Evolutionary conservation across 1,139 yeast species (phyloP), one percentile per base, ranked within the genome.

Genomic region (Hyphopichia fennica): DNA sequence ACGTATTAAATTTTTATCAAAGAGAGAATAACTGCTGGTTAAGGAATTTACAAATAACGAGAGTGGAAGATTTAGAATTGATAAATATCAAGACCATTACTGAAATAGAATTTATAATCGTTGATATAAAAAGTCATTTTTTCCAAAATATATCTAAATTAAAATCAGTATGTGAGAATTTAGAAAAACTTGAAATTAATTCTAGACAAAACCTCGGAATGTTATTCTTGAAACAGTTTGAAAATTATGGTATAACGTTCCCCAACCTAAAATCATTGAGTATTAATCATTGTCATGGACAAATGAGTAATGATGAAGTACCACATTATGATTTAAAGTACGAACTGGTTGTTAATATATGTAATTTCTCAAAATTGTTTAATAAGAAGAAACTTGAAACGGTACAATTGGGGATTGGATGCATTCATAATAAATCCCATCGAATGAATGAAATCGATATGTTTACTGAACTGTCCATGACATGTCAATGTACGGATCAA

Each of bases 201-300:
- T 49, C 52, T 13, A 38, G 34, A 9, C 53, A 50, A 23, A 41
- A 46, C 25, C 37, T 45, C 20, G 40, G 49, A 11, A 33, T 49
- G 14, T 30, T 16, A 10, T 33, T 45, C 9, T 29, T 50, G 15
- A 23, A 23, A 17, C 31, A 30, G n/a, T 29, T 42, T 13, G 29
- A 38, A 15, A 32, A 38, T 14, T 35, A 31, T 7, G 39, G 23
- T 7, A 10, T 23, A 4, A 18, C 42, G n/a, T 41, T 45, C 28
- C 40, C 39, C 22, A 33, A 40, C 23, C 35, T 49, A 6, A 37
- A 20, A 4, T 30, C 32, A 14, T 33, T 50, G 5, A 25, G 29
- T 6, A 7, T 50, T 16, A 49, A 49, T 30, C 54, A 50, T 40
- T 38, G 42, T 30, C 54, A 50, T 27, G 52, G 50, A 4, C 45